These are phyloP conservation scores for Mortierella sp. DNA, from an alignment of 371 early-diverging fungal species.

Conservation along the genomic window DNA sequence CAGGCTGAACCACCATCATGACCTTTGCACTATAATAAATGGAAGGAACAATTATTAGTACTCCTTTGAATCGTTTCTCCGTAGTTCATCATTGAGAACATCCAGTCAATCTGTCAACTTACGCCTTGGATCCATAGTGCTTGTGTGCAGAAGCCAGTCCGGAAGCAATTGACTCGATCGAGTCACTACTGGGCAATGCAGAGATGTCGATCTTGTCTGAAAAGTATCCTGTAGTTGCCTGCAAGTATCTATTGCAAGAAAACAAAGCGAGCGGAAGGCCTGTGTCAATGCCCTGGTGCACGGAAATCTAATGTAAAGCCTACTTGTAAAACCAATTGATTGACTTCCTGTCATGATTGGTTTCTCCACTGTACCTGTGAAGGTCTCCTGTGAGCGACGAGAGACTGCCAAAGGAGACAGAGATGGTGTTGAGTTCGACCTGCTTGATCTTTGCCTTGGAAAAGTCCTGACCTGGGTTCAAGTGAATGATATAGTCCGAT, in stretches of 20 bases:
- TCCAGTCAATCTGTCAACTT: conserved; percentile 29
- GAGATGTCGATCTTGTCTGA: conserved; percentile 60
- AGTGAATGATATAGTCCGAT: conserved; percentile 95
- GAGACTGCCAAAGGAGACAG: conserved; percentile 92
- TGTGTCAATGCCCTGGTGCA: neutral
- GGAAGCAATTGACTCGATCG: conserved; percentile 78
- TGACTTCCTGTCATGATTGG: neutral
- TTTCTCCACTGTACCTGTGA: conserved; percentile 72
- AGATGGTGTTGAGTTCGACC: conserved; percentile 98
- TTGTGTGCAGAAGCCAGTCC: conserved; percentile 89
- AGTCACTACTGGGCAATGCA: conserved; percentile 81
- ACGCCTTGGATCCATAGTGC: conserved; percentile 81
- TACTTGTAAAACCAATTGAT: neutral
- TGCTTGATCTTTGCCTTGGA: conserved; percentile 80
- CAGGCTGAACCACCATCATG: conserved; percentile 92
- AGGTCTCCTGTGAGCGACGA: conserved; percentile 82
- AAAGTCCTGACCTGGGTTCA: conserved; percentile 58
- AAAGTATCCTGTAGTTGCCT: conserved; percentile 68
- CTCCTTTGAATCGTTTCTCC: neutral
- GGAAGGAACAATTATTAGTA: neutral
- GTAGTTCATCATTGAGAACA: neutral
- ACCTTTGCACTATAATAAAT: conserved; percentile 78
- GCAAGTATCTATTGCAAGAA: conserved; percentile 64
- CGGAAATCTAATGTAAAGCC: too few species aligned
- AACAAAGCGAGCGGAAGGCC: neutral